phyloP scores from a whole-genome alignment of 2,329 filamentous ascomycete genomes.

The Trichoderma arundinaceum region DNA sequence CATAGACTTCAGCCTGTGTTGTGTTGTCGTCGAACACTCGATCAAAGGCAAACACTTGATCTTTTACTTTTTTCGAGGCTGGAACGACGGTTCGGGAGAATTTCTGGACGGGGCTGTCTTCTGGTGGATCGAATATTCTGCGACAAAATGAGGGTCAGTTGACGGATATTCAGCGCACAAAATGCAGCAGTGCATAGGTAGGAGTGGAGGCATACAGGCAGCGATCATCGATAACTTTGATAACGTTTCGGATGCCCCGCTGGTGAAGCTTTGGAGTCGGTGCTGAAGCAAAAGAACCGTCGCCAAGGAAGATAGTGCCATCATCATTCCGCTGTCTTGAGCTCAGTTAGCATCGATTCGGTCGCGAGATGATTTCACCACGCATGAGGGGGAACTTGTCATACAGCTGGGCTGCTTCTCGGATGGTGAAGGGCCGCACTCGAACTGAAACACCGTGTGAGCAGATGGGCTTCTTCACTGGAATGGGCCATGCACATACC shows the following conservation, averaged over 20 bases:
- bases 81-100: slow-evolving; percentile 83
- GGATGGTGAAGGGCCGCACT: slow-evolving; percentile 77
- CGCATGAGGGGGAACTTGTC: slow-evolving; percentile 35
- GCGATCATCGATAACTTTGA: slow-evolving; percentile 95
- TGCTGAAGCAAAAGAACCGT: slow-evolving; percentile 88
- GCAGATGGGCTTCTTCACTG: slow-evolving; percentile 30
- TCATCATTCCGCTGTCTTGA: slow-evolving; percentile 73
- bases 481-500: slow-evolving; percentile 47
- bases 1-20: slow-evolving; percentile 91
- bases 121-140: slow-evolving; percentile 95
- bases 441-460: slow-evolving; percentile 57
- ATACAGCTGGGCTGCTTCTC: slow-evolving; percentile 91
- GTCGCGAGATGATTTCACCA: background rate
- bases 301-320: slow-evolving; percentile 89
- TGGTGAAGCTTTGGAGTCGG: slow-evolving; percentile 84
- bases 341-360: slow-evolving; percentile 27
- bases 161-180: background rate
- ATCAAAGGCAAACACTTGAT: slow-evolving; percentile 97
- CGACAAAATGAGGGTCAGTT: slow-evolving; percentile 34
- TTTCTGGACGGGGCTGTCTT: slow-evolving; percentile 88
- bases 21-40: slow-evolving; percentile 96
- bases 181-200: background rate
- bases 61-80: slow-evolving; percentile 89
- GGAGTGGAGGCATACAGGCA: slow-evolving; percentile 73
- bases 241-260: slow-evolving; percentile 86